Conservation (phyloP, 2,329 filamentous ascomycete genomes). For the Fusarium sp. region DNA sequence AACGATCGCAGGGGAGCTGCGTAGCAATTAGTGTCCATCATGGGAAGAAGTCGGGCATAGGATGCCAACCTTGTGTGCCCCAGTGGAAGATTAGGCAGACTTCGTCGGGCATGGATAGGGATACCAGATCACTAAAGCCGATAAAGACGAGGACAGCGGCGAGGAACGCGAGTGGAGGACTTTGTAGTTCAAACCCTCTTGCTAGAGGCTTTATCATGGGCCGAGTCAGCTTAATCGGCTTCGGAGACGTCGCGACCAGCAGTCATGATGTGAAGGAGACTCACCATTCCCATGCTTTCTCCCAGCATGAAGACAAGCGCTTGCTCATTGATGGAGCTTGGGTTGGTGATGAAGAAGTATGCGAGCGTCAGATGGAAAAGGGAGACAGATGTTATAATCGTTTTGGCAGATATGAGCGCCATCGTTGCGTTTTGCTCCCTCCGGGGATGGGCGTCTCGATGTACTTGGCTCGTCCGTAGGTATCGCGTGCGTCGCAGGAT, state of each 20-base stretch:
- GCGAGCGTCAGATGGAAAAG: constrained; percentile 87
- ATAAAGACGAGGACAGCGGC: constrained; percentile 72
- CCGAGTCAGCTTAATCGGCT: not conserved
- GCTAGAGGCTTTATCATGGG: constrained; percentile 54
- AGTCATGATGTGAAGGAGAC: constrained; percentile 34
- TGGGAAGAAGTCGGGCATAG: constrained; percentile 41
- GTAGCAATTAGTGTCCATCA: constrained; percentile 34
- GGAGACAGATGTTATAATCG: constrained; percentile 82
- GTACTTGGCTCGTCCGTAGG: not conserved
- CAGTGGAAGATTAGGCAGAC: constrained; percentile 71
- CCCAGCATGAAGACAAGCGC: constrained; percentile 83
- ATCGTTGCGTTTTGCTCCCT: constrained; percentile 59
- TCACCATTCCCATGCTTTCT: constrained; percentile 84
- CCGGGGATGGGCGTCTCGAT: not conserved
- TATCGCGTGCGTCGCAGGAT: not conserved
- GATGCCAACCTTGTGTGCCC: constrained; percentile 69
- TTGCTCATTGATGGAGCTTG: constrained; percentile 78
- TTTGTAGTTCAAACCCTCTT: constrained; percentile 73
- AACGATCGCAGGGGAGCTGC: constrained; percentile 73
- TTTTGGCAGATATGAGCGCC: constrained; percentile 82
- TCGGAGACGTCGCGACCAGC: not conserved
- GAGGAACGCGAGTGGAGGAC: constrained; percentile 78
- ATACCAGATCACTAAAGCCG: constrained; percentile 72
- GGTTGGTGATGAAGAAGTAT: constrained; percentile 83
- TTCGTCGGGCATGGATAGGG: constrained; percentile 75